Percentiles rank a stretch among this genome's conserved stretches.
These are phyloP conservation scores for Eucalyptus leucophloia DNA, from an alignment of 345 rosid genomes.

Conservation along the genomic window DNA sequence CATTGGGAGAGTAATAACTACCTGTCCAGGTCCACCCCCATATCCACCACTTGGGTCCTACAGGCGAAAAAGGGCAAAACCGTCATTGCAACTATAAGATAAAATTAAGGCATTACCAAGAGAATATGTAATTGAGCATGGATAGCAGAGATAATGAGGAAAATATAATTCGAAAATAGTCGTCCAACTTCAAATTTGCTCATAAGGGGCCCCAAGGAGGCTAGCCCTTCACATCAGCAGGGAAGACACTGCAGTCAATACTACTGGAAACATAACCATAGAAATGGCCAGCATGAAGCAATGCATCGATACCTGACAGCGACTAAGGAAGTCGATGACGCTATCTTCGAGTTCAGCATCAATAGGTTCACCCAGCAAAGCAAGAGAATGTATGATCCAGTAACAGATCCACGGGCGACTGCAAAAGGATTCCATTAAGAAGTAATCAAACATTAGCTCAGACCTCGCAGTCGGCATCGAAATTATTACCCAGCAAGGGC, in stretches of 20 bases:
- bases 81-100: background rate
- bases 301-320: slow-evolving; percentile 51
- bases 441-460: background rate
- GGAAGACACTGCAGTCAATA: background rate
- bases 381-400: slow-evolving; percentile 89
- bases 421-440: background rate
- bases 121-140: background rate
- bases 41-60: slow-evolving; percentile 91
- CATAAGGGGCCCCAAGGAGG: background rate
- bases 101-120: background rate
- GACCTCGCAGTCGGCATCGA: background rate
- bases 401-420: slow-evolving; percentile 98
- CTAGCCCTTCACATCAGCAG: background rate
- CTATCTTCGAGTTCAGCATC: slow-evolving; percentile 44
- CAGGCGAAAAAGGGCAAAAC: background rate
- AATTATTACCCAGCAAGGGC: background rate
- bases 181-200: background rate
- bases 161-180: background rate
- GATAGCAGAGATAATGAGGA: background rate
- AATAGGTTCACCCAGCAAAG: slow-evolving; percentile 62
- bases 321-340: slow-evolving; percentile 55
- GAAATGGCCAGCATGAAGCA: background rate
- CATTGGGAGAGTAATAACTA: slow-evolving; percentile 14
- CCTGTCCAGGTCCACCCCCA: slow-evolving; percentile 99
- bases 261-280: background rate